A percentile compares a stretch with the other conserved stretches of the same genome.
Conservation (phyloP, 1,139 yeast species). For the Saccharomyces hybrid region DNA sequence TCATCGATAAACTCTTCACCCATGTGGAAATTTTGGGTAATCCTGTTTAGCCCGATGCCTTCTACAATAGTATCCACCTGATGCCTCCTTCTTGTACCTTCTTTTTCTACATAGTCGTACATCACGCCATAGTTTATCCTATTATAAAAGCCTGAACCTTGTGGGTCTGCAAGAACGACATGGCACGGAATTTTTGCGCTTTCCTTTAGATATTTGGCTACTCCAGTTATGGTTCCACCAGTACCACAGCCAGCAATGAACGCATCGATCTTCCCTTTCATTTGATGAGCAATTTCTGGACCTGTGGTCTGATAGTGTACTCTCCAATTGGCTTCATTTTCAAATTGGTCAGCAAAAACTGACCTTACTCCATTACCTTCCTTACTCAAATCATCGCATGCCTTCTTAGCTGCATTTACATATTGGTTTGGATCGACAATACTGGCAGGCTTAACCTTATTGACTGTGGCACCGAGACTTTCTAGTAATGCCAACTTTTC, state of each 20-base stretch:
- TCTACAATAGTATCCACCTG: conserved; percentile 94
- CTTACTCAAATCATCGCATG: conserved; percentile 49
- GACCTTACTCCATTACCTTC: conserved; percentile 35
- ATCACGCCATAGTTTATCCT: conserved; percentile 83
- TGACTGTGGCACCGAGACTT: conserved; percentile 74
- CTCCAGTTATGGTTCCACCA: conserved; percentile 58
- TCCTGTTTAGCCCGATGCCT: conserved; percentile 84
- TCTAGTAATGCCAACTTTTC: conserved; percentile 69
- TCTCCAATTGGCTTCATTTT: conserved; percentile 84
- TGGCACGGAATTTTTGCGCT: conserved; percentile 33
- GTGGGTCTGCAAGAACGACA: conserved; percentile 83
- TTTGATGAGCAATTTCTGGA: conserved; percentile 77
- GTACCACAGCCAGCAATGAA: conserved; percentile 73
- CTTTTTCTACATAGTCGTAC: conserved; percentile 83
- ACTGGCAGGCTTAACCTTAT: conserved; percentile 88
- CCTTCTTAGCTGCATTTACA: conserved; percentile 74
- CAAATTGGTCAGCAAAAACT: conserved; percentile 90
- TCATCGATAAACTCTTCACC: conserved; percentile 71
- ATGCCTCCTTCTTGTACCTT: conserved; percentile 89
- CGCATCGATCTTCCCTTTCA: conserved; percentile 55
- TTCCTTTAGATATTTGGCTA: conserved; percentile 62
- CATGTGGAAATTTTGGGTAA: conserved; percentile 70
- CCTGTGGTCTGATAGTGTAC: conserved; percentile 80
- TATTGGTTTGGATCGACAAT: conserved; percentile 91
- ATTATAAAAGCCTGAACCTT: conserved; percentile 86